phyloP scores from a whole-genome alignment of 495 filamentous ascomycete genomes.

The Collariella sp. region DNA sequence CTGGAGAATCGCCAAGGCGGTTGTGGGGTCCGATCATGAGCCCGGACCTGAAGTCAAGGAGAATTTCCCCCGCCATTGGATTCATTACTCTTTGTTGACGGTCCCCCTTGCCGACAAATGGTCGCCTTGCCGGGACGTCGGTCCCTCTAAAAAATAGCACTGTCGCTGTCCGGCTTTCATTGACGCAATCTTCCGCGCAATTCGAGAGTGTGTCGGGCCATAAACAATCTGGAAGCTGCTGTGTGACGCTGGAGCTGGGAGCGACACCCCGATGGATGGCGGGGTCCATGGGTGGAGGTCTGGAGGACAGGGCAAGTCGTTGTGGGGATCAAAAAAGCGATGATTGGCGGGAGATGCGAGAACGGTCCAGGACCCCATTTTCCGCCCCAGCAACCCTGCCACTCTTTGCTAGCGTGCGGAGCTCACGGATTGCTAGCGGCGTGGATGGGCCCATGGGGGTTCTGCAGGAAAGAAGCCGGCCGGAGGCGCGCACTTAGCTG shows the following conservation, averaged over 20 bases:
- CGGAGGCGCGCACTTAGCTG: neutral
- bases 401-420: neutral
- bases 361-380: neutral
- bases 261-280: no score
- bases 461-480: neutral
- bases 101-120: neutral
- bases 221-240: neutral
- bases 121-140: neutral
- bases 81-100: no score
- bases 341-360: constrained; percentile 7
- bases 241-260: neutral
- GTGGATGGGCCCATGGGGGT: neutral
- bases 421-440: no score
- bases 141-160: neutral
- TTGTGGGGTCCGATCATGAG: neutral
- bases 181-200: neutral
- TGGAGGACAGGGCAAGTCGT: neutral
- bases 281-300: neutral
- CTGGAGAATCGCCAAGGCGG: neutral
- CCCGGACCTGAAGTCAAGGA: no score
- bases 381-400: neutral
- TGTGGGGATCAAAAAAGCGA: no score
- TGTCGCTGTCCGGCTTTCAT: neutral
- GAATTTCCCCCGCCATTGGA: no score
- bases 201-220: neutral